Evolutionary conservation across 2,329 filamentous ascomycete species (phyloP).

Genomic region (Scytalidium sp.): DNA sequence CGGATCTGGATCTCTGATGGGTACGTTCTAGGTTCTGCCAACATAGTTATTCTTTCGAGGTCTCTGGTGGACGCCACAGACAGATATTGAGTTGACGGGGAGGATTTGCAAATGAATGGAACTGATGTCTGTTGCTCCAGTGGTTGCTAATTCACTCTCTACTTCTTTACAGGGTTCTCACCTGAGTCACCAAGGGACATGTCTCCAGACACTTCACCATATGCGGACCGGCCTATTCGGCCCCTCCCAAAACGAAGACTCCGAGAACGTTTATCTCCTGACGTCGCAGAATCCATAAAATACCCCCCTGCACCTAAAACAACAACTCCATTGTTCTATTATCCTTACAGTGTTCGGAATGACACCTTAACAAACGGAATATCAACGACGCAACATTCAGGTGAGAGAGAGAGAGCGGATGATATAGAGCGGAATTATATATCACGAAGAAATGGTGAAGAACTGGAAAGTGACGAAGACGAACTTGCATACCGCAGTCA

Average conservation of each 20-base stretch:
- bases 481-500: constrained; percentile 27
- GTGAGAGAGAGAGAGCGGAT: constrained; percentile 25
- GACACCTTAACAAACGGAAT: constrained; percentile 28
- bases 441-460: constrained; percentile 51
- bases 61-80: not conserved
- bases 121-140: not conserved
- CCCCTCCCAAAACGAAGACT: constrained; percentile 87
- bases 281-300: constrained; percentile 76
- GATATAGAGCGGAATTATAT: constrained; percentile 29
- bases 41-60: constrained; percentile 14
- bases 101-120: not conserved
- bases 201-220: constrained; percentile 77
- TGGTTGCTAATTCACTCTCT: not conserved
- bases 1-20: constrained; percentile 34
- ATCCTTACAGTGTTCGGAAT: constrained; percentile 44
- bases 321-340: constrained; percentile 72
- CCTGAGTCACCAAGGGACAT: constrained; percentile 41
- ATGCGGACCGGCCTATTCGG: constrained; percentile 87
- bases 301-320: constrained; percentile 76
- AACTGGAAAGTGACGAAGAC: constrained; percentile 62
- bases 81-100: not conserved
- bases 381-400: constrained; percentile 25
- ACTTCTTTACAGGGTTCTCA: constrained; percentile 21
- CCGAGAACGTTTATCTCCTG: constrained; percentile 81
- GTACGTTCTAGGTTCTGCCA: constrained; percentile 29